Percentiles rank a stretch among this genome's conserved stretches.
phyloP scores from a whole-genome alignment of 192 early-diverging fungal genomes.

The Dissophora globulifera region DNA sequence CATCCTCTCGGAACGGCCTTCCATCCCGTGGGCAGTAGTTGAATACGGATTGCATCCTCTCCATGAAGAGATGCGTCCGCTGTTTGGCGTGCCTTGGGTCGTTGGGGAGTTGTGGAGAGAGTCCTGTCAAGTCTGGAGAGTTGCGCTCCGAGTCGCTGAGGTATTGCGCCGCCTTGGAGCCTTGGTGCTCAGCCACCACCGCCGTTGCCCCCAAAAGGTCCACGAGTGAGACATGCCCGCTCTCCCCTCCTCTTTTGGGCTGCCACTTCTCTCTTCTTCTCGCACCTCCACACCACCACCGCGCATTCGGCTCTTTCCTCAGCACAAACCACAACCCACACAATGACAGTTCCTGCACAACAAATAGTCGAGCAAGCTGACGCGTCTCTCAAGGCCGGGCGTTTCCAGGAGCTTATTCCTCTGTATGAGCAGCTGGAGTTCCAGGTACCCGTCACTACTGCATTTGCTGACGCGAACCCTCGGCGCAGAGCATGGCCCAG shows the following conservation, averaged over 20 bases:
- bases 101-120: no score
- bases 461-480: not conserved
- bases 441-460: slow-evolving; percentile 10
- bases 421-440: slow-evolving; percentile 50
- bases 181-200: no score
- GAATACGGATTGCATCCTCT: slow-evolving; percentile 32
- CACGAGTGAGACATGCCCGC: no score
- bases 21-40: slow-evolving; percentile 53
- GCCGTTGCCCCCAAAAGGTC: no score
- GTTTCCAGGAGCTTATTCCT: slow-evolving; percentile 48
- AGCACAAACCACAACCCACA: not conserved
- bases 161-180: no score
- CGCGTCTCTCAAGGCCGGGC: slow-evolving; percentile 33
- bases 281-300: not conserved
- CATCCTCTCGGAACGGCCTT: slow-evolving; percentile 36
- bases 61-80: not conserved
- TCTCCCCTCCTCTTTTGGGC: not conserved
- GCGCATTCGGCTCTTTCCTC: not conserved
- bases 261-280: not conserved
- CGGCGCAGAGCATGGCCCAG: not conserved
- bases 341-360: slow-evolving; percentile 10
- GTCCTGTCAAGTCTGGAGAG: no score
- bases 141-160: no score
- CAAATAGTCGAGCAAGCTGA: slow-evolving; percentile 43
- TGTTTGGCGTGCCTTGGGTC: no score